These are phyloP conservation scores for Kwoniella sp. DNA, from an alignment of 768 basidiomycete genomes.

Conservation along the genomic window DNA sequence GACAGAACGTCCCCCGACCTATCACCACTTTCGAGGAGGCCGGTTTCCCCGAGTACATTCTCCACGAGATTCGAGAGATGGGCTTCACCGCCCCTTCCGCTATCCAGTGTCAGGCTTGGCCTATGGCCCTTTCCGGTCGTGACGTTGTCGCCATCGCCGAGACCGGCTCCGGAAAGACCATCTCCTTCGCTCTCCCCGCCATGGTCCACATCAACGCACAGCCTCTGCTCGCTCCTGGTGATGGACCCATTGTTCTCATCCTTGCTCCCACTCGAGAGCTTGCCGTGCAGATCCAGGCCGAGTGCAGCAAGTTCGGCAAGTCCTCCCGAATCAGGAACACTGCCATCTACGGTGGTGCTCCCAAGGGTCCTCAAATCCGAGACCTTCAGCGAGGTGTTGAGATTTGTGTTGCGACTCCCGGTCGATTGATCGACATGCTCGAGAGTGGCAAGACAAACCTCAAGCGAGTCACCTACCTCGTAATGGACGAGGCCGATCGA, in stretches of 20 bases:
- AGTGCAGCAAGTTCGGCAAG: slow-evolving; percentile 93
- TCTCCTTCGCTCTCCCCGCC: slow-evolving; percentile 94
- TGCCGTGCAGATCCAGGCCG: slow-evolving; percentile 97
- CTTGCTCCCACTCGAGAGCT: slow-evolving; percentile 97
- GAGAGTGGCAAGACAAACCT: slow-evolving; percentile 95
- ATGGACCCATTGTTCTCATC: slow-evolving; percentile 94
- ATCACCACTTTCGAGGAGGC: slow-evolving; percentile 88
- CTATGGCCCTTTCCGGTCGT: slow-evolving; percentile 90
- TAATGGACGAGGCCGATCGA: slow-evolving; percentile 99
- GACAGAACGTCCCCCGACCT: slow-evolving; percentile 79
- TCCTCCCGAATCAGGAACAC: slow-evolving; percentile 93
- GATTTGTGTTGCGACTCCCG: slow-evolving; percentile 99
- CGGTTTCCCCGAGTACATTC: slow-evolving; percentile 93
- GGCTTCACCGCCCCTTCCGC: slow-evolving; percentile 87
- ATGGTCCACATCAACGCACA: slow-evolving; percentile 99
- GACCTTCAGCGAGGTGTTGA: slow-evolving; percentile 96
- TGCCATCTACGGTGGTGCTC: slow-evolving; percentile 97
- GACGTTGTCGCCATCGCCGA: slow-evolving; percentile 92
- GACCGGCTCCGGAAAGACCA: slow-evolving; percentile 98
- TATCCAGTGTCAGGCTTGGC: slow-evolving; percentile 99
- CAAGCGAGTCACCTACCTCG: slow-evolving; percentile 90
- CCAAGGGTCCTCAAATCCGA: slow-evolving; percentile 96
- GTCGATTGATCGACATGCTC: slow-evolving; percentile 98
- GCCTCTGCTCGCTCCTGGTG: slow-evolving; percentile 84
- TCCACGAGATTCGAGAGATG: slow-evolving; percentile 87